phyloP scores from a whole-genome alignment of 306 rosid genomes.

The Dalbergia cochinchinensis region DNA sequence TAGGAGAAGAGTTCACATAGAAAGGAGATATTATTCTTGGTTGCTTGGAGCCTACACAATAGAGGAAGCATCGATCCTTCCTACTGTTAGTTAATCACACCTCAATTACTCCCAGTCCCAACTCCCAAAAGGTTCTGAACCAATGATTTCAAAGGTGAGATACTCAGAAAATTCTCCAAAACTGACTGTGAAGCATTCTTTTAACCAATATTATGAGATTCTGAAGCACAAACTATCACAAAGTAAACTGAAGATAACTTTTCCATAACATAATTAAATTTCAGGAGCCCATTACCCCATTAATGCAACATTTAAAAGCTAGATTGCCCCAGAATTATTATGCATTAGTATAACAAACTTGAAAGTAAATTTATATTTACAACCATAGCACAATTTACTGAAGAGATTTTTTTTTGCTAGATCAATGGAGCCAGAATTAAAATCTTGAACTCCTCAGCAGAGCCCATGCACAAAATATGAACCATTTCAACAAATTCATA shows the following conservation, averaged over 20 bases:
- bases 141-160: neutral
- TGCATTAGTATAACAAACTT: constrained; percentile 26
- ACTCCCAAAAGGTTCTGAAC: neutral
- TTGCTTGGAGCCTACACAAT: neutral
- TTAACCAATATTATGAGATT: constrained; percentile 1
- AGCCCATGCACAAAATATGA: neutral
- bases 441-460: neutral
- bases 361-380: neutral
- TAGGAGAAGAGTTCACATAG: neutral
- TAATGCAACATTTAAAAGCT: neutral
- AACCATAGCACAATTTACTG: neutral
- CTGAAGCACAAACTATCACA: neutral
- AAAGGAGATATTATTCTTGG: neutral
- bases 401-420: constrained; percentile 1
- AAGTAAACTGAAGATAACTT: neutral
- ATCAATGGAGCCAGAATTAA: neutral
- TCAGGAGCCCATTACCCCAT: neutral
- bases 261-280: neutral
- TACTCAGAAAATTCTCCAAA: neutral
- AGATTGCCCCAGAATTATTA: constrained; percentile 7
- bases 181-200: neutral
- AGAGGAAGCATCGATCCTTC: neutral
- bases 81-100: neutral
- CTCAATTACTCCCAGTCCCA: neutral
- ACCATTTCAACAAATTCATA: constrained; percentile 14